Evolutionary conservation across 495 filamentous ascomycete genomes (phyloP).

Genomic region (Clohesyomyces aquaticus): DNA sequence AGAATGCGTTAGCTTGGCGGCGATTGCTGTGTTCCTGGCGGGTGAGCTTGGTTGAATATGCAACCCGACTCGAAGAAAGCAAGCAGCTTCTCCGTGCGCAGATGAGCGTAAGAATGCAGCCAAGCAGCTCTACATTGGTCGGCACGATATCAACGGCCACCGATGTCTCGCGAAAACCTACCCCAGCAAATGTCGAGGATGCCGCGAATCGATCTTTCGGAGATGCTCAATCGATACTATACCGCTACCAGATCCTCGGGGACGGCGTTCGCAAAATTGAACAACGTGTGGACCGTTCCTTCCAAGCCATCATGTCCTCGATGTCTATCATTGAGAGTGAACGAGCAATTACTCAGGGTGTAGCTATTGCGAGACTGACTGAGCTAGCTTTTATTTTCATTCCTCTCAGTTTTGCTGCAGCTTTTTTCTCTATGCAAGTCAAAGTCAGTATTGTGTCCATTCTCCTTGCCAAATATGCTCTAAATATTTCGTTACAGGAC

Average conservation of each 20-base stretch:
- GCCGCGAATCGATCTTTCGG: neutral
- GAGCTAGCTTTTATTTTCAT: constrained; percentile 18
- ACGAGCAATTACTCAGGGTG: constrained; percentile 11
- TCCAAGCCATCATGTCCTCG: constrained; percentile 17
- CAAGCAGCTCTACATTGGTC: neutral
- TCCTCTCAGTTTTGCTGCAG: constrained; percentile 11
- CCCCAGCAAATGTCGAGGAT: neutral
- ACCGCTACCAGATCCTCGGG: neutral
- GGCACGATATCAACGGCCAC: neutral
- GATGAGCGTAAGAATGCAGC: neutral
- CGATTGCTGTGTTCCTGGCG: neutral
- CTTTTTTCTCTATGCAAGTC: constrained; percentile 22
- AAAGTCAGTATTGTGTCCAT: neutral
- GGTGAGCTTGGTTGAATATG: neutral
- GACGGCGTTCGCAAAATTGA: constrained; percentile 6
- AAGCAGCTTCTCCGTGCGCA: neutral
- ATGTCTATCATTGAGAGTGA: constrained; percentile 25
- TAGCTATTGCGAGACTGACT: constrained; percentile 1
- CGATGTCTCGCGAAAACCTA: neutral
- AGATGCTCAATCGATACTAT: constrained; percentile 5
- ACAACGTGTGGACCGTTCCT: constrained; percentile 2
- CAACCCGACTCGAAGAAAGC: neutral
- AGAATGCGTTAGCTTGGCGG: neutral
- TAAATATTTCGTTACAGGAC: neutral
- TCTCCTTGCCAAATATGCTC: neutral